Conservation (phyloP, 257 asterid species). For the Sherardia arvensis region DNA sequence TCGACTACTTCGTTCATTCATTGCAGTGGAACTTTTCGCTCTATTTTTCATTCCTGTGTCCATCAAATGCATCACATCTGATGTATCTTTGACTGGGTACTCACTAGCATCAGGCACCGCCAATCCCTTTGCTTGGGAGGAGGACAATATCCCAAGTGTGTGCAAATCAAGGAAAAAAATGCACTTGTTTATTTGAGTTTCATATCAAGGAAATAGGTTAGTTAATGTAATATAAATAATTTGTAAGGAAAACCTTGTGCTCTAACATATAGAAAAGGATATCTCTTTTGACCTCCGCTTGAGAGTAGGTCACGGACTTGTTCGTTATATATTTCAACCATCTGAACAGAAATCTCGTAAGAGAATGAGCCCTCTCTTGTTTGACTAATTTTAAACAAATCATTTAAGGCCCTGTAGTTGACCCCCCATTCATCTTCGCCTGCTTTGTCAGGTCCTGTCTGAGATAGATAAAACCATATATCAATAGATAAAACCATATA, state of each 20-base stretch:
- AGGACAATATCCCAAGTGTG: slow-evolving; percentile 75
- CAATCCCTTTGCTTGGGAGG: slow-evolving; percentile 60
- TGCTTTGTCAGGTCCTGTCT: slow-evolving; percentile 90
- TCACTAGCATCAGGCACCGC: slow-evolving; percentile 90
- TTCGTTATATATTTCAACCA: slow-evolving; percentile 94
- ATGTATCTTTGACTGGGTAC: slow-evolving; percentile 46
- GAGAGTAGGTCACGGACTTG: slow-evolving; percentile 94
- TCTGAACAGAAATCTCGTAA: slow-evolving; percentile 80
- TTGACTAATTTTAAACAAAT: slow-evolving; percentile 69
- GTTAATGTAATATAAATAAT: neutral
- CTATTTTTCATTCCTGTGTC: slow-evolving; percentile 72
- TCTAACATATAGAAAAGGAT: slow-evolving; percentile 38
- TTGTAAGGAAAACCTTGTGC: neutral
- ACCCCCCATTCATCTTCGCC: slow-evolving; percentile 90
- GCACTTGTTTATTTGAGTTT: neutral
- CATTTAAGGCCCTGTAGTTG: slow-evolving; percentile 79
- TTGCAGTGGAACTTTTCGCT: slow-evolving; percentile 77
- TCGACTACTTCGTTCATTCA: slow-evolving; percentile 92
- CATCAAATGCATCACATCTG: slow-evolving; percentile 73
- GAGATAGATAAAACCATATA: slow-evolving; percentile 12
- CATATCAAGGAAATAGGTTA: neutral
- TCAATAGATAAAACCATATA: slow-evolving; percentile 14
- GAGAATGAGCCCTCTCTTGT: slow-evolving; percentile 38
- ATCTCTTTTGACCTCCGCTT: slow-evolving; percentile 51
- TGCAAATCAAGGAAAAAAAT: slow-evolving; percentile 57